phyloP scores from a whole-genome alignment of 352 stramenopile species.

The Detonula confervacea region DNA sequence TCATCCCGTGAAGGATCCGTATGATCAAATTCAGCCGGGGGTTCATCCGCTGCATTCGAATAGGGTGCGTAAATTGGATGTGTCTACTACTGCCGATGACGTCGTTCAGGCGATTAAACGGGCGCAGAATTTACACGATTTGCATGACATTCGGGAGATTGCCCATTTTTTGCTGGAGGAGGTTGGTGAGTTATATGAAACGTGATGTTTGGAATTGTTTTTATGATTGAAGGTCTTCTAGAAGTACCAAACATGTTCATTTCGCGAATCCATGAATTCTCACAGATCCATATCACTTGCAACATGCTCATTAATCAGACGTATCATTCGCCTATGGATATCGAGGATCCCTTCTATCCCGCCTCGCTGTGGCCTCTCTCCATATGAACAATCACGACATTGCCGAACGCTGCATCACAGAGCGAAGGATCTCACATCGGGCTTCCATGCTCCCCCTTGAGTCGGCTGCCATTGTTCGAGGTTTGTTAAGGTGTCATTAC shows the following conservation, averaged over 20 bases:
- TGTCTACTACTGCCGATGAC: conserved; percentile 69
- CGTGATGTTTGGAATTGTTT: conserved; percentile 10
- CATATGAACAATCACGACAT: conserved; percentile 74
- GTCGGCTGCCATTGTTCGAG: conserved; percentile 74
- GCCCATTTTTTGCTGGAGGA: conserved; percentile 78
- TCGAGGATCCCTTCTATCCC: conserved; percentile 71
- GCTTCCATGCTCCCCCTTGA: conserved; percentile 75
- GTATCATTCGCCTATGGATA: conserved; percentile 77
- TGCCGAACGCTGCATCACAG: conserved; percentile 63
- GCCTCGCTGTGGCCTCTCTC: conserved; percentile 76
- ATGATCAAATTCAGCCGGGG: background rate
- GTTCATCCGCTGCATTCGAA: conserved; percentile 65
- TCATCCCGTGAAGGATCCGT: conserved; percentile 7
- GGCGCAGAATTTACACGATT: conserved; percentile 78
- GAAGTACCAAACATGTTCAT: no score
- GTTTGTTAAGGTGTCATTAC: conserved; percentile 67
- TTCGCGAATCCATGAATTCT: no score
- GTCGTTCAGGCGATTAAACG: conserved; percentile 81
- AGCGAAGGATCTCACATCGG: conserved; percentile 59
- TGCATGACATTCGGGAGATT: conserved; percentile 74
- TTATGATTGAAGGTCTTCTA: no score
- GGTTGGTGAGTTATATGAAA: conserved; percentile 38
- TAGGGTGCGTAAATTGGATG: conserved; percentile 53
- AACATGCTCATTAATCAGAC: conserved; percentile 27
- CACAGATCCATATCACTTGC: no score